Evolutionary conservation across 345 rosid genomes (phyloP), one percentile per base, ranked within the genome.

Genomic region (Dovyalis caffra): DNA sequence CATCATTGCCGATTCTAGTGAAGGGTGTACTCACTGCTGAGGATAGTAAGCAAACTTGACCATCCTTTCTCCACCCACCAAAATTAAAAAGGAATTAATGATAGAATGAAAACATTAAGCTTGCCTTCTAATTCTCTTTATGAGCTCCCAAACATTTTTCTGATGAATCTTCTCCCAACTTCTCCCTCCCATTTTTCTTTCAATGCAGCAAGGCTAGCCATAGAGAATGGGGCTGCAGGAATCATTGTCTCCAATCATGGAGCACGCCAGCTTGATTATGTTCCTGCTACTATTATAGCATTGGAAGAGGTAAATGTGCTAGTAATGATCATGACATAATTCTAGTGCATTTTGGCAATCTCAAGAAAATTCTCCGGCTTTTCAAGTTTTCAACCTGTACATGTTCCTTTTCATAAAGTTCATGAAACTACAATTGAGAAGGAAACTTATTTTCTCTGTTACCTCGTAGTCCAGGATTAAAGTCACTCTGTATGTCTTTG

Each of bases 181-280:
- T 29, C 16, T 23, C 29, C 2, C 25, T 56, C 33, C 66, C 20
- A 9, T 43, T 18, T 45, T 47, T 43, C 9, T 25, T 16, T 38
- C 28, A 9, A 8, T 79, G 82, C 90, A 95, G 99, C 99, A 65
- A 87, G 84, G 82, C 57, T 92, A 49, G 88, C 95, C 8, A 35
- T 90, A 72, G 89, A 92, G 62, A 75, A 67, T 45, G 98, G 97
- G 78, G 97, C 88, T 75, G 92, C 98, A 51, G 97, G 98, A 64
- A 94, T 94, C 43, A 90, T 92, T 28, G 98, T 94, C 31, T 94
- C 98, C 71, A 94, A 94, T 68, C 98, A 94, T 2, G 97, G 98
- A 74, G 98, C 96, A 43, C 96, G 98, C 67, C 98, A 94, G 74
- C 97, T 94, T 21, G 98, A 94, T 84, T 91, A 88, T 79, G 91